phyloP scores from a whole-genome alignment of 2,329 filamentous ascomycete genomes.

The Aspergillus transmontanensis region DNA sequence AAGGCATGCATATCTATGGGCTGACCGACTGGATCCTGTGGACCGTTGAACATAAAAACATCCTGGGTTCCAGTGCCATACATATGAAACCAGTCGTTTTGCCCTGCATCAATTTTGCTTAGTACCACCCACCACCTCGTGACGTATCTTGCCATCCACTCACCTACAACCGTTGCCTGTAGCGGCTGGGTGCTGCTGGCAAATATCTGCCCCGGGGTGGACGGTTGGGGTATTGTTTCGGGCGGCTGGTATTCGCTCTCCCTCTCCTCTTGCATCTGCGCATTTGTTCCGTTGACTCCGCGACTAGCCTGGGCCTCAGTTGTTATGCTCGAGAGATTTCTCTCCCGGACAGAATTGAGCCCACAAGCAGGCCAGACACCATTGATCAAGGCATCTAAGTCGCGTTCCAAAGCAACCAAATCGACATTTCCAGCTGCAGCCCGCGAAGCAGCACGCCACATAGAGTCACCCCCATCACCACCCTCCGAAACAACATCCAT shows the following conservation, averaged over 20 bases:
- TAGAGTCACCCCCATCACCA: background rate
- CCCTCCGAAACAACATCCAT: background rate
- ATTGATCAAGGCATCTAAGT: no score
- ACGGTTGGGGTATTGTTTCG: background rate
- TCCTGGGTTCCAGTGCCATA: background rate
- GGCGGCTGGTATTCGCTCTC: background rate
- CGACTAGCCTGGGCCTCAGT: no score
- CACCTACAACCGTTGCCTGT: background rate
- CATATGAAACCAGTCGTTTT: background rate
- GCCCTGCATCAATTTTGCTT: background rate
- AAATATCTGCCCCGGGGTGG: background rate
- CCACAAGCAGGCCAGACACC: no score
- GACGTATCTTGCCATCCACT: background rate
- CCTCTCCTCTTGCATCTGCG: background rate
- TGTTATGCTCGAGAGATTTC: no score
- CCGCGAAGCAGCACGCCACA: background rate
- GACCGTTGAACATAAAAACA: no score
- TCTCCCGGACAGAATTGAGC: no score
- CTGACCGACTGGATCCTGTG: background rate
- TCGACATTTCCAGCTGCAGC: no score
- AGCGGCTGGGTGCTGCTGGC: background rate
- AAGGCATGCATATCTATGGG: background rate
- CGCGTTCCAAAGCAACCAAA: background rate
- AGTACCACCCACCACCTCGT: background rate
- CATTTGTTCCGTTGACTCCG: no score